phyloP scores from a whole-genome alignment of 2,329 filamentous ascomycete genomes.

The Arthrobotrys pseudoclavata region DNA sequence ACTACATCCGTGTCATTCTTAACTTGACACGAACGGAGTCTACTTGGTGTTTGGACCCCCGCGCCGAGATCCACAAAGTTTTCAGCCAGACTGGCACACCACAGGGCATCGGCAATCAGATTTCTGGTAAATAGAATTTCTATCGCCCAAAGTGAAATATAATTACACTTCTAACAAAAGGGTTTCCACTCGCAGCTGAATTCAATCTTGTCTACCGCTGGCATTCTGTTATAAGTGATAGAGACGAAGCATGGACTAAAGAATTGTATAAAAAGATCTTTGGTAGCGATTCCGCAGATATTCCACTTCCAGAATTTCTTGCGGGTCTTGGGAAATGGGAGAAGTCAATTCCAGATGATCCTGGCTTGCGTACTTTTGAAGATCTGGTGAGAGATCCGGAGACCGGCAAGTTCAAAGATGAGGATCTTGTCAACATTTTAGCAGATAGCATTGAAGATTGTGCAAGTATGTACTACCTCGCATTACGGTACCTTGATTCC shows the following conservation, averaged over 20 bases:
- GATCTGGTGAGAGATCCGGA: constrained; percentile 69
- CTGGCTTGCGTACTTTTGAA: constrained; percentile 71
- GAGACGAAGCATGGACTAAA: constrained; percentile 65
- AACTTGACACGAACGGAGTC: constrained; percentile 65
- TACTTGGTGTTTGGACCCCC: constrained; percentile 65
- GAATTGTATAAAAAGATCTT: constrained; percentile 62
- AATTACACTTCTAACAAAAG: neutral
- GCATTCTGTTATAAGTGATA: constrained; percentile 64
- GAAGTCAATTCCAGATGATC: constrained; percentile 74
- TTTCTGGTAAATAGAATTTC: constrained; percentile 58
- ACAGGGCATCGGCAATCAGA: constrained; percentile 65
- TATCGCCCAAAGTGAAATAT: neutral
- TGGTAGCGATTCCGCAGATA: constrained; percentile 32
- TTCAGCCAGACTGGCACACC: constrained; percentile 61
- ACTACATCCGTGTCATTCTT: constrained; percentile 71
- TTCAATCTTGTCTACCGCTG: constrained; percentile 66
- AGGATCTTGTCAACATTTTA: constrained; percentile 73
- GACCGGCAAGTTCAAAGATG: constrained; percentile 72
- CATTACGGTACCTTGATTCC: neutral
- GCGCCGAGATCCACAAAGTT: constrained; percentile 63
- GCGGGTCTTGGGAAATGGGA: constrained; percentile 76
- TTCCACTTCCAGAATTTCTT: constrained; percentile 75
- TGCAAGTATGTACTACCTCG: constrained; percentile 67
- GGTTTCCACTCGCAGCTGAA: constrained; percentile 61
- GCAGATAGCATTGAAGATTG: constrained; percentile 74